These are phyloP conservation scores for Trichocladium uniseriatum DNA, from an alignment of 495 filamentous ascomycete species.

Conservation along the genomic window DNA sequence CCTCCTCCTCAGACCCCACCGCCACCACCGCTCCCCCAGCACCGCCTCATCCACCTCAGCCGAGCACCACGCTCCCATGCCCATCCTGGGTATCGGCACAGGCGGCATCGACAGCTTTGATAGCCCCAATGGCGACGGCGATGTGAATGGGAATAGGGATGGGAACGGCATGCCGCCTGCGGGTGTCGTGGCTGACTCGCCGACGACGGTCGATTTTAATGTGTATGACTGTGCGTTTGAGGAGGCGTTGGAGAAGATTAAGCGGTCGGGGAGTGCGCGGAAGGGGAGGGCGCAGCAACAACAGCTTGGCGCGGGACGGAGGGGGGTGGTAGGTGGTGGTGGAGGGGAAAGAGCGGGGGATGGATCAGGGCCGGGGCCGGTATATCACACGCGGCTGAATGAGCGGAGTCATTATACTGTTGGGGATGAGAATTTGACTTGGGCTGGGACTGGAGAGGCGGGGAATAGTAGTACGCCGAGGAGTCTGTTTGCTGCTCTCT, in stretches of 20 bases:
- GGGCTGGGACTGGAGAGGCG: neutral
- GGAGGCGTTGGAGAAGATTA: conserved; percentile 68
- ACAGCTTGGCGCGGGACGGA: neutral
- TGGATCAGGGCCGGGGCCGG: neutral
- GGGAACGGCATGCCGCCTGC: conserved; percentile 11
- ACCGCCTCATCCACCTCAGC: neutral
- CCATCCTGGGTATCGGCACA: conserved; percentile 65
- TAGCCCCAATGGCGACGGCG: neutral
- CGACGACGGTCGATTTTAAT: conserved; percentile 67
- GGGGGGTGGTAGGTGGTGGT: neutral
- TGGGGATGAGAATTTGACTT: neutral
- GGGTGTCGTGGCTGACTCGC: conserved; percentile 69
- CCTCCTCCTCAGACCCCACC: neutral
- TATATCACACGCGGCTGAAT: conserved; percentile 4
- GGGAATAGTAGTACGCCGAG: neutral
- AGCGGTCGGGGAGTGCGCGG: conserved; percentile 17
- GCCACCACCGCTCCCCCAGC: neutral
- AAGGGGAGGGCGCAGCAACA: neutral
- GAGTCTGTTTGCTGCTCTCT: neutral
- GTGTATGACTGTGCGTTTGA: conserved; percentile 85
- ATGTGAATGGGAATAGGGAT: too few species aligned
- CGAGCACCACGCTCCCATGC: conserved; percentile 12
- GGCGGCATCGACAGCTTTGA: conserved; percentile 37
- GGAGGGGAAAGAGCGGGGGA: neutral
- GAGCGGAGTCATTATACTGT: neutral